Base-by-base conservation (phyloP, 441 rosid species). In the Daphne laureola region DNA sequence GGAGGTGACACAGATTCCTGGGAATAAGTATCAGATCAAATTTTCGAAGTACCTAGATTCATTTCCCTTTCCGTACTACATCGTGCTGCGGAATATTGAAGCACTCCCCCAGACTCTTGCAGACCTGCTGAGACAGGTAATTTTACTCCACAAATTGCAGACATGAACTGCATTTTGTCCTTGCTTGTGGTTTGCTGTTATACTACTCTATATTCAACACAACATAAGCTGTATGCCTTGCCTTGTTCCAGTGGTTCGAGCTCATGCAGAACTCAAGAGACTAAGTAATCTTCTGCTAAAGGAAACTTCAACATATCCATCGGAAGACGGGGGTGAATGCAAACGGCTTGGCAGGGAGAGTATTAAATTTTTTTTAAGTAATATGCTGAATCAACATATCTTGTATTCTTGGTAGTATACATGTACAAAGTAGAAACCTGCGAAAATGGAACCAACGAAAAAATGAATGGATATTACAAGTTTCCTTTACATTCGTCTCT, bases 121-220 rank as follows among this genome's bases (percentile, higher is more conserved):
- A 12, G 90, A 94, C 77, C 61, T 90, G 52, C 42, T 86, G 68
- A 87, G 98, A 90, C 98, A 90, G 97, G 99, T 90, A 78, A 77
- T 42, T 17, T 26, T 5, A 12, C 43, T 43, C 23, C 11, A n/a
- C 5, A 17, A 31, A 11, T 31, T 31, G 38, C 11, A 5, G 38
- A 31, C 38, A 31, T 8, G 3, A n/a, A 8, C 11, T 8, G 11
- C 2, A 40, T 16, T 17, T 26, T 31, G 3, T 15, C 17, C 0
- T 46, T 13, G 43, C 11, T 51, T 40, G 42, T 14, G 14, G 14
- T 46, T 18, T 16, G 17, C 14, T 25, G 3, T 21, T 5, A 27
- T 7, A 38, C 17, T 21, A 14, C 4, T 15, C 14, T 14, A n/a
- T n/a, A n/a, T n/a, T n/a, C n/a, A 17, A 40, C 14, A 38, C 15